Evolutionary conservation across 805 yeast species (phyloP), one percentile per base, ranked within the genome.

Genomic region (Blastobotrys mokoenaii): DNA sequence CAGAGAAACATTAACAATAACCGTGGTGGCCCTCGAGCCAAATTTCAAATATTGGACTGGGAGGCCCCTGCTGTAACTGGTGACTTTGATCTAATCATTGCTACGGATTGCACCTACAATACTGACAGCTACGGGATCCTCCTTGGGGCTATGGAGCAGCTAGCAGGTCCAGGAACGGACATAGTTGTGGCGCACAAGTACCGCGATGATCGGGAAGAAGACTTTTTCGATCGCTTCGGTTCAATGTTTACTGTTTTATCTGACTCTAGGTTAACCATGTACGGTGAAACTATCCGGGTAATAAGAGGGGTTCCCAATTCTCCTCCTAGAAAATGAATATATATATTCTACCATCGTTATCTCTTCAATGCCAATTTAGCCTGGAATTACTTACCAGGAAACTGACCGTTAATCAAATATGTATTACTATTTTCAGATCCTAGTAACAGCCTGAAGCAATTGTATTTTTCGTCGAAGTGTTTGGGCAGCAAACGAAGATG

Each of bases 61-160:
- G 69, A 60, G 32, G 34, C 15, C 11, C 42, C 33, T 4, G 33
- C 58, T 51, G 43, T 66, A 67, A 20, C 56, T 39, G 27, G 62
- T 38, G 17, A 48, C 46, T 45, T 75, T 66, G 58, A 74, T 47
- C 36, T 70, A 15, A 63, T 70, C 8, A 48, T 70, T 1, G 57
- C 59, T 1, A 65, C 73, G 2, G 74, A 70, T 48, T 70, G 74
- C 41, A 68, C 72, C 0, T 70, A 70, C 46, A 70, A 70, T 46
- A 66, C 70, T 1, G 52, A 61, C 20, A 66, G 67, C 50, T 69
- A 66, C 46, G 67, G 63, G 34, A 53, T 61, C 0, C 47, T 70
- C 38, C 49, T 68, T 14, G 54, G 50, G 3, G 67, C 63, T 2
- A 46, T 70, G 17, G 42, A 38, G 15, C 25, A 33, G 18, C 33